A percentile compares a stretch with the other conserved stretches of the same genome.
These are phyloP conservation scores for Cornus kousa DNA, from an alignment of 148 eudicot genomes.

Conservation along the genomic window DNA sequence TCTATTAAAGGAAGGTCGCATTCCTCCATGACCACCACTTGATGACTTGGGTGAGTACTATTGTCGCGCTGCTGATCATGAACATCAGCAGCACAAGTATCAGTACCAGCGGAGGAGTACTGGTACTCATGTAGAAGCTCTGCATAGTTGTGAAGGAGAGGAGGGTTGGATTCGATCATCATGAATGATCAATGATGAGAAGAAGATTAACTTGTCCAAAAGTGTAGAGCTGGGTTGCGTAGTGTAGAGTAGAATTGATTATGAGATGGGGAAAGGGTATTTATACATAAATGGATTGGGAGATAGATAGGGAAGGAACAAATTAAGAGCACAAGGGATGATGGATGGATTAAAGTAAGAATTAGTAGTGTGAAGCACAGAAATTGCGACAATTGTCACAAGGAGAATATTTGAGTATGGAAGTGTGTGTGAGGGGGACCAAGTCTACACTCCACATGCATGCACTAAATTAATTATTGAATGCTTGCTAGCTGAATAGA, in stretches of 20 bases:
- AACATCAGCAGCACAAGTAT: neutral
- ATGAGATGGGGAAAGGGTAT: neutral
- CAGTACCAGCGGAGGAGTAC: too few relatives aligned
- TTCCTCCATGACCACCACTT: conserved; percentile 10
- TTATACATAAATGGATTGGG: neutral
- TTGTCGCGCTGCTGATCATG: too few relatives aligned
- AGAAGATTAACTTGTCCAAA: neutral
- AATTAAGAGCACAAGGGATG: neutral
- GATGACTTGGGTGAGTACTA: neutral
- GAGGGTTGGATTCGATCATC: conserved; percentile 28
- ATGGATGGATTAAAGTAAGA: neutral
- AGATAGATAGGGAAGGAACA: neutral
- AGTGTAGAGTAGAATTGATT: neutral
- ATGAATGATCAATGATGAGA: neutral
- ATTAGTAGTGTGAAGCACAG: neutral
- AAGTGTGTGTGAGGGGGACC: neutral
- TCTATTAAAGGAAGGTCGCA: conserved; percentile 43
- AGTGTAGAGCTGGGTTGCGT: neutral
- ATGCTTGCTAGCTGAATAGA: neutral
- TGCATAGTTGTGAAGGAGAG: conserved; percentile 23
- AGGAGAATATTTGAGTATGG: neutral
- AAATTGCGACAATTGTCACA: conserved; percentile 27
- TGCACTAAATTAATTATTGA: neutral
- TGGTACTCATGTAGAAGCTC: conserved; percentile 5
- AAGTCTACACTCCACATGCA: neutral